These are phyloP conservation scores for Penicillium alfredii DNA, from an alignment of 495 filamentous ascomycete species.

Conservation along the genomic window DNA sequence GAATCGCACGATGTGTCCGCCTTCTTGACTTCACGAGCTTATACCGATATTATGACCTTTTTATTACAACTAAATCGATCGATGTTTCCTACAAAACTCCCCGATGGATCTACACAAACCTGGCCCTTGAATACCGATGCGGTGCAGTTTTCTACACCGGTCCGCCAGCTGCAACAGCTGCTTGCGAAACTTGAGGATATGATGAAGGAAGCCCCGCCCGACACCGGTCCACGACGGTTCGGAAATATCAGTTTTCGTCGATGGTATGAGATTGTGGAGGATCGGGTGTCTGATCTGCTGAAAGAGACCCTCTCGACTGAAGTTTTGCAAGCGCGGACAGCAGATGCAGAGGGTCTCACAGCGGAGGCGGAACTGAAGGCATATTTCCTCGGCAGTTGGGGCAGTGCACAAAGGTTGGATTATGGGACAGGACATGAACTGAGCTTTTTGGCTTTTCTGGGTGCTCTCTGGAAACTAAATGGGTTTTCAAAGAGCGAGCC, in stretches of 20 bases:
- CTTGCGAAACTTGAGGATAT: slow-evolving; percentile 56
- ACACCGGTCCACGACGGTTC: slow-evolving; percentile 79
- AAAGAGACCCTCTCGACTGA: slow-evolving; percentile 52
- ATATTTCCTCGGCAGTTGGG: slow-evolving; percentile 85
- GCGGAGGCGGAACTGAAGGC: slow-evolving; percentile 61
- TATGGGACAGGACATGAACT: slow-evolving; percentile 96
- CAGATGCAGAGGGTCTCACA: slow-evolving; percentile 22
- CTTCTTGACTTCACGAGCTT: slow-evolving; percentile 75
- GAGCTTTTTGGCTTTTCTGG: slow-evolving; percentile 88
- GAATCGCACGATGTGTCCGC: slow-evolving; percentile 67
- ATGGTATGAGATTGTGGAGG: slow-evolving; percentile 68
- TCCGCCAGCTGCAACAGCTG: slow-evolving; percentile 58
- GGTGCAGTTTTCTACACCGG: slow-evolving; percentile 50
- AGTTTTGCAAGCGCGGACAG: slow-evolving; percentile 36
- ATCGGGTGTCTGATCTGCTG: slow-evolving; percentile 52
- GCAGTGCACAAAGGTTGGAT: slow-evolving; percentile 81
- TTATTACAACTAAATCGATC: slow-evolving; percentile 82
- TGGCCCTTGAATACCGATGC: slow-evolving; percentile 50
- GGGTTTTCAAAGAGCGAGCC: slow-evolving; percentile 52
- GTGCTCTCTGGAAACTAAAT: slow-evolving; percentile 82
- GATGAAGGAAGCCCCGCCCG: slow-evolving; percentile 74
- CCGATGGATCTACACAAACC: slow-evolving; percentile 36
- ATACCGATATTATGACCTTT: slow-evolving; percentile 79
- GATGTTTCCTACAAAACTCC: slow-evolving; percentile 63
- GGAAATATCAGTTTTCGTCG: slow-evolving; percentile 84